Percentiles rank a stretch among this genome's conserved stretches.
Conservation (phyloP, 1,284 basidiomycete genomes). For the Leccinum subrobustum region DNA sequence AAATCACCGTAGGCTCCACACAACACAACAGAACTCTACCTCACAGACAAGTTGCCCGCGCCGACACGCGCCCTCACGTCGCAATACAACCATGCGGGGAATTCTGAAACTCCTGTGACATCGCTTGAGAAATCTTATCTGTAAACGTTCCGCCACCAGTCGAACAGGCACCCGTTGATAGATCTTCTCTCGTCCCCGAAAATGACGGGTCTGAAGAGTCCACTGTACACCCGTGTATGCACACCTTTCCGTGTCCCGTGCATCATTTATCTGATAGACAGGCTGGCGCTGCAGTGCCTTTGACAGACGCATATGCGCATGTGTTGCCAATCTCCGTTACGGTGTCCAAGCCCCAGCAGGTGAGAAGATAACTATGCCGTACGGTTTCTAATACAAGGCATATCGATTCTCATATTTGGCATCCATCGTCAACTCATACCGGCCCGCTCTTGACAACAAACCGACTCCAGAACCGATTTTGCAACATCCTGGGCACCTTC, state of each 20-base stretch:
- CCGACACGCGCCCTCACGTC: not conserved
- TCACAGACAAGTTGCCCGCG: slow-evolving; percentile 1
- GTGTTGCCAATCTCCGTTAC: slow-evolving; percentile 1
- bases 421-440: slow-evolving; percentile 22
- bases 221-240: not conserved
- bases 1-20: not conserved
- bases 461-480: slow-evolving; percentile 6
- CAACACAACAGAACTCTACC: not conserved
- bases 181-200: slow-evolving; percentile 10
- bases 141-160: slow-evolving; percentile 7
- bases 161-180: slow-evolving; percentile 20
- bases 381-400: slow-evolving; percentile 27
- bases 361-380: slow-evolving; percentile 24
- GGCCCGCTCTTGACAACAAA: slow-evolving; percentile 13
- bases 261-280: slow-evolving; percentile 6
- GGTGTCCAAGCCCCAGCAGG: slow-evolving; percentile 3
- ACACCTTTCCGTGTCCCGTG: slow-evolving; percentile 3
- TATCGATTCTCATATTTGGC: slow-evolving; percentile 26
- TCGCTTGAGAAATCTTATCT: slow-evolving; percentile 10
- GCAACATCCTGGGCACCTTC: slow-evolving; percentile 4
- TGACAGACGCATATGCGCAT: slow-evolving; percentile 3
- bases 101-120: slow-evolving; percentile 6
- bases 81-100: slow-evolving; percentile 29
- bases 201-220: slow-evolving; percentile 2
- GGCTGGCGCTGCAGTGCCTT: not conserved